Base-by-base conservation (phyloP, 176 grass and related monocot genomes). In the Eragrostis curvula region DNA sequence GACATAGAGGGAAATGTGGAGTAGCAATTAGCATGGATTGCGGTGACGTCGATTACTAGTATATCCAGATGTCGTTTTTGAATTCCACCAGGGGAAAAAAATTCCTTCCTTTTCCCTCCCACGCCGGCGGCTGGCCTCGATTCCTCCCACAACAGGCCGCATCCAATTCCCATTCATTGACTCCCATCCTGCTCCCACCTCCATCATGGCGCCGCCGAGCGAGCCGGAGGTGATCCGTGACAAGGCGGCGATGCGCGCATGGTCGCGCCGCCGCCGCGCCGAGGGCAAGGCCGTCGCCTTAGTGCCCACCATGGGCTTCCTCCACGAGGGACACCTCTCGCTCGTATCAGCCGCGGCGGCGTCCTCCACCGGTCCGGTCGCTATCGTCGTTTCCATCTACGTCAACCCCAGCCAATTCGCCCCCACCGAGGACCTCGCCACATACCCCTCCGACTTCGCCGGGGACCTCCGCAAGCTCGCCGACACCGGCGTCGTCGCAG, bases 251-350 rank as follows among this genome's bases (percentile, higher is more conserved):
- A 98, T 94, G 92, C 88, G 88, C 23, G 69, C 69, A 1, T 98
- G 90, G 95, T 94, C 90, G 20, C 68, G 92, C 16, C 74, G 68
- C 68, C 81, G 70, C 13, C 90, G 88, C 23, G 86, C 60, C 5
- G 80, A 92, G 66, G 95, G 95, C 45, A 91, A 83, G 74, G 57
- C 73, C 28, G 16, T 98, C 2, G 93, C 87, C 2, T 58, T 98
- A 0, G 93, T 98, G 10, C 96, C 96, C 79, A 98, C 96, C 64
- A 95, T 98, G 96, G 96, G 96, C 29, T 98, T 89, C 76, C 96
- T 96, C 56, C 96, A 96, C 49, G 82, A 89, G 36, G 96, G 96
- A 13, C 96, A 98, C 89, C 90, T 98, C 60, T 86, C 96, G 1
- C 96, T 98, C 64, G 0, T 93, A 44, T 79, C 84, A 28, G 18